Evolutionary conservation across 805 yeast species (phyloP).

Genomic region (Candida germanica): DNA sequence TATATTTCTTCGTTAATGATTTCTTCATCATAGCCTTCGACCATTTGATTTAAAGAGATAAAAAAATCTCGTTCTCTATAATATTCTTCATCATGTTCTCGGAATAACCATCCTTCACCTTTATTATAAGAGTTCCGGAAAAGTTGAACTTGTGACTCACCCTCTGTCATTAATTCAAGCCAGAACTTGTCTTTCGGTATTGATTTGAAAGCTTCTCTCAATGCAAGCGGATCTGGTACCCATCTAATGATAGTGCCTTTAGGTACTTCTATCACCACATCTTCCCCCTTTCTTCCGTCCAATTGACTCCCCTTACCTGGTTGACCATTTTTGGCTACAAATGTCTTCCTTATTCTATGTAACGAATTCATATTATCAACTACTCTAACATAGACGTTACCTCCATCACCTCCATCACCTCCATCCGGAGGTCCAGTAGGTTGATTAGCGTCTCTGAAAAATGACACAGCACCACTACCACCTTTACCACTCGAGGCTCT

Average conservation of each 20-base stretch:
- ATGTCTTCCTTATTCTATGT: conserved; percentile 63
- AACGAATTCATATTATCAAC: conserved; percentile 67
- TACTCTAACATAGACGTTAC: conserved; percentile 80
- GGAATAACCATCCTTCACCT: conserved; percentile 89
- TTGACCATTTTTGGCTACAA: conserved; percentile 69
- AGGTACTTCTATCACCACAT: conserved; percentile 80
- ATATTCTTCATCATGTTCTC: conserved; percentile 70
- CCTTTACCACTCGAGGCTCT: conserved; percentile 76
- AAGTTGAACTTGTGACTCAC: conserved; percentile 41
- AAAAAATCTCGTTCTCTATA: conserved; percentile 69
- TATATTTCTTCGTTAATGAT: conserved; percentile 53
- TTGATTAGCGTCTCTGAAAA: conserved; percentile 79
- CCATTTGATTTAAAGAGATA: conserved; percentile 56
- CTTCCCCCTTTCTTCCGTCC: conserved; percentile 84
- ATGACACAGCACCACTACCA: conserved; percentile 85
- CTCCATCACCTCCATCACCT: conserved; percentile 98
- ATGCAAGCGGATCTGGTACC: conserved; percentile 70
- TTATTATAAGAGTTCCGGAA: conserved; percentile 57
- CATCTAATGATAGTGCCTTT: conserved; percentile 85
- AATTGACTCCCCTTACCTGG: conserved; percentile 73
- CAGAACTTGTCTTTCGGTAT: conserved; percentile 10
- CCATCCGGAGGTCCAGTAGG: conserved; percentile 96
- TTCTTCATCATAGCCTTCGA: conserved; percentile 61
- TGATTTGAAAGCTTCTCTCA: conserved; percentile 23
- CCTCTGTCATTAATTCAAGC: conserved; percentile 9